Evolutionary conservation across 495 filamentous ascomycete species (phyloP), one percentile per base, ranked within the genome.

Genomic region (Glonium stellatum): DNA sequence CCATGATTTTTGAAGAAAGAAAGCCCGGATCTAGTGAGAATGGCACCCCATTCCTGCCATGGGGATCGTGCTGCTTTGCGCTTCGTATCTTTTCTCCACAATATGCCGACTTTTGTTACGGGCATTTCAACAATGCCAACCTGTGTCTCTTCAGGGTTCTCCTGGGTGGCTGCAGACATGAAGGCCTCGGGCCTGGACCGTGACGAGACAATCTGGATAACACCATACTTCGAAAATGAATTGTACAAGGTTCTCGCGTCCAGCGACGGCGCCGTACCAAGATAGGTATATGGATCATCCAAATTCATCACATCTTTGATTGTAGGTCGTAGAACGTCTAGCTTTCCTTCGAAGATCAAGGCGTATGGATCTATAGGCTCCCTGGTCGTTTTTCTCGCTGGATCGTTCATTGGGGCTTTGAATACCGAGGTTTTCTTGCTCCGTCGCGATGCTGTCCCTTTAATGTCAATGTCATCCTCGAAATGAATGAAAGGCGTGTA

Each of bases 21-120:
- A 46, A 99, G 80, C 67, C 97, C 92, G 13, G 93, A 92, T 25
- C 91, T 87, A 5, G 93, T 99, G 21, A 99, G 79, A 48, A 99
- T 83, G 35, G 91, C 92, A 49, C 93, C 93, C 93, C 93, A 99
- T 76, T 97, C 93, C 65, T 96, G 90, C 93, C 93, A 99, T 0
- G 93, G 95, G 0, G 91, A 96, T 36, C 95, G 81, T 0, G 90
- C 87, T 71, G 90, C 90, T 78, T 96, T 97, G 75, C 89, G 96
- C 72, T 95, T 97, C 11, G 82, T 75, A 55, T 96, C 91, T 71
- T 99, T 99, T 15, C 93, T 85, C 93, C 95, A 99, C 36, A 99
- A 73, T 13, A 96, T 74, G 4, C 93, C 93, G 54, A 99, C 92
- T 72, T 97, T 99, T 53, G 92, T 95, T 31, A 97, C 87, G 65